These are phyloP conservation scores for Colletotrichum endophyticum DNA, from an alignment of 2,329 filamentous ascomycete genomes.

Conservation along the genomic window DNA sequence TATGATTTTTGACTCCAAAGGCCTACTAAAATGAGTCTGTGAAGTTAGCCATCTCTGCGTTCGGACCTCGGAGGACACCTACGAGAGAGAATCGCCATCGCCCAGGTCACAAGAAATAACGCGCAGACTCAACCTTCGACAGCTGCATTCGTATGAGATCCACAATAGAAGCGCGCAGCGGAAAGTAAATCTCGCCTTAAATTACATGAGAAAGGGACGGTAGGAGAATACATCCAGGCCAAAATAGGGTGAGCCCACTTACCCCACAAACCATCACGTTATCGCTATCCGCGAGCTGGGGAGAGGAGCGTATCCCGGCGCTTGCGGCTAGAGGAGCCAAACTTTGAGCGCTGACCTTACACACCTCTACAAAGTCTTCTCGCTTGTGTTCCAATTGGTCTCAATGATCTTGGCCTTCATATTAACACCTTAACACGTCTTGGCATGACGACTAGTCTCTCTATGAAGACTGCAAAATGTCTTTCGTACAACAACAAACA, in stretches of 20 bases:
- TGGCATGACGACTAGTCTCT: background rate
- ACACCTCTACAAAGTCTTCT: background rate
- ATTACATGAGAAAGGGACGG: background rate
- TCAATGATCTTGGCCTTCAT: background rate
- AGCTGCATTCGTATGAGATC: background rate
- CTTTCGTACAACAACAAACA: background rate
- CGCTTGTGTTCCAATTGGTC: background rate
- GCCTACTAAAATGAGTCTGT: background rate
- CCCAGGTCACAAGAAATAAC: background rate
- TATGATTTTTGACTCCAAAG: fast-evolving
- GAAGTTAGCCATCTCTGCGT: fast-evolving
- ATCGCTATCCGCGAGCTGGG: background rate
- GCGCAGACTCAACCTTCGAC: background rate
- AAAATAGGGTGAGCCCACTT: background rate
- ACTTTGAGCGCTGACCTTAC: background rate
- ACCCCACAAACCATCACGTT: background rate
- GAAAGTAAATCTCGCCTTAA: fast-evolving
- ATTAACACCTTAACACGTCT: background rate
- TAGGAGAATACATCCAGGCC: background rate
- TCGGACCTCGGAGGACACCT: fast-evolving
- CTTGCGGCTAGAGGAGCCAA: background rate
- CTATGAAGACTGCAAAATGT: background rate
- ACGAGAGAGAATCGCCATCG: background rate
- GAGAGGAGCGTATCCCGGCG: background rate
- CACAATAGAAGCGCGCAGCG: background rate